A percentile compares a stretch with the other conserved stretches of the same genome.
Evolutionary conservation across 2,329 filamentous ascomycete genomes (phyloP).

Genomic region (Allantophomopsis cytisporea): DNA sequence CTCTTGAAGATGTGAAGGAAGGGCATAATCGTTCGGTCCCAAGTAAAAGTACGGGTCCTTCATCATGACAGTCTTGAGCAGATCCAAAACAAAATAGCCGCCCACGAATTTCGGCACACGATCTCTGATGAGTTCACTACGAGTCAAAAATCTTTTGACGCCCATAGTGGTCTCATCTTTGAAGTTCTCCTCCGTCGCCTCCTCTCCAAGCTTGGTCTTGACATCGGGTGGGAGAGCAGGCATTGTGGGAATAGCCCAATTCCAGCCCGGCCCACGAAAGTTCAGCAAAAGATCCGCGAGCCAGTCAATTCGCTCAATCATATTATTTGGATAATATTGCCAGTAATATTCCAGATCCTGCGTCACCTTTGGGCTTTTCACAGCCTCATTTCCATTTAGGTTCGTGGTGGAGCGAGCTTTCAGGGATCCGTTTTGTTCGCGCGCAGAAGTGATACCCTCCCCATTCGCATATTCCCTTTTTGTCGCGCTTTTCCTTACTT

Average conservation of each 20-base stretch:
- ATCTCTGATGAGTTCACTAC: slow-evolving; percentile 27
- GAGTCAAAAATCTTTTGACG: slow-evolving; percentile 27
- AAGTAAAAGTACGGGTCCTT: slow-evolving; percentile 67
- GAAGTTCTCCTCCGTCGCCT: slow-evolving; percentile 21
- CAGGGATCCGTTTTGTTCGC: neutral
- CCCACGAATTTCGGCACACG: slow-evolving; percentile 32
- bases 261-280: slow-evolving; percentile 46
- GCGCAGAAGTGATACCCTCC: neutral
- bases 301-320: slow-evolving; percentile 39
- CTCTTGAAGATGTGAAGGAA: slow-evolving; percentile 27
- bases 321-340: slow-evolving; percentile 41
- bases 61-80: slow-evolving; percentile 53
- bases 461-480: neutral
- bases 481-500: slow-evolving; percentile 12
- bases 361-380: slow-evolving; percentile 1
- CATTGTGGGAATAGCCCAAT: slow-evolving; percentile 34
- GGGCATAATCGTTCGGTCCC: slow-evolving; percentile 27
- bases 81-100: slow-evolving; percentile 56
- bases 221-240: slow-evolving; percentile 30
- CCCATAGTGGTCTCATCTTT: slow-evolving; percentile 29
- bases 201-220: slow-evolving; percentile 21
- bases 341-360: slow-evolving; percentile 38
- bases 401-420: too few relatives aligned
- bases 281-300: slow-evolving; percentile 37
- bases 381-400: neutral